Evolutionary conservation across 805 yeast species (phyloP), one percentile per base, ranked within the genome.

Genomic region (Saccharomyces paradoxus): DNA sequence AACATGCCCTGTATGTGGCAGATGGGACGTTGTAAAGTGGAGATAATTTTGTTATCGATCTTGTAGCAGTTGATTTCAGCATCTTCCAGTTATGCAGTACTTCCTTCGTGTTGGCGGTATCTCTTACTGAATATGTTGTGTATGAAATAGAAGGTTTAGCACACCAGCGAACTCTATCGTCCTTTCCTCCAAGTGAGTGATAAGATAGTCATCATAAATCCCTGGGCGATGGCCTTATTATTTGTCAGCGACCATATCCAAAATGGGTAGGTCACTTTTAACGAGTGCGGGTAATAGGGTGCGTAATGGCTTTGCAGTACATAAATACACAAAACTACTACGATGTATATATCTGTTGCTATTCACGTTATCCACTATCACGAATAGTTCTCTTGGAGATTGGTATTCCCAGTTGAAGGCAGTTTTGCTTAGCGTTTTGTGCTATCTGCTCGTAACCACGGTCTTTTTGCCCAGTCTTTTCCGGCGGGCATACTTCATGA

Each of bases 401-500:
- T 26, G 4, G 27, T 5, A 26, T 26, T 26, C 4, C 27, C 27
- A 3, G 5, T 26, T 4, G 17, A 14, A n/a, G 17, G 41, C 8
- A 26, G 17, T 32, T 7, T 32, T 14, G 17, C n/a, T n/a, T n/a
- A n/a, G n/a, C n/a, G n/a, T n/a, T n/a, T n/a, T 32, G 21, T 14
- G 24, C 44, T 59, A 56, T 49, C 71, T 62, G 50, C 70, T 64
- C 17, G 73, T 67, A 10, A 80, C 67, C 6, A 74, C 51, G 2
- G 65, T 73, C 50, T 71, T 73, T 52, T 72, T 74, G 10, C 82
- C 85, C 3, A 71, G 64, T 49, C 74, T 75, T 59, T 74, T 75
- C 59, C 81, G 78, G 50, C 78, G 74, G 0, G 89, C 88, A 64
- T 71, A 82, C 64, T 85, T 86, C 77, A 83, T 73, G 31, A 83